Percentiles rank a stretch among this genome's conserved stretches.
These are phyloP conservation scores for Fusarium ambrosium DNA, from an alignment of 2,329 filamentous ascomycete species.

Conservation along the genomic window DNA sequence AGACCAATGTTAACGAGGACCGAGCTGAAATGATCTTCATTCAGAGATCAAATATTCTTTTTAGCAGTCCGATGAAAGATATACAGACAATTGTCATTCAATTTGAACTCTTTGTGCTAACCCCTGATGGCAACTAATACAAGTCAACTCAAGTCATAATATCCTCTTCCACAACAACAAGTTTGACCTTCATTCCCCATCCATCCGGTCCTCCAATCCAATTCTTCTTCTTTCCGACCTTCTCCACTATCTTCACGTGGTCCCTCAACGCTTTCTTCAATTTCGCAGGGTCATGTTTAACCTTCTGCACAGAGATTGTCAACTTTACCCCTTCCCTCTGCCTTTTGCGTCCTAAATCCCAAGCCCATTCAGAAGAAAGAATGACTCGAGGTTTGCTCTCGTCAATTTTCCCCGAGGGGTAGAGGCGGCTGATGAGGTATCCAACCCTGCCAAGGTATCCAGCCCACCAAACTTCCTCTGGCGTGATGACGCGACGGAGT, in stretches of 20 bases:
- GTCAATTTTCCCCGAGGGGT: constrained; percentile 69
- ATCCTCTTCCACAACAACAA: constrained; percentile 51
- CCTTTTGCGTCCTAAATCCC: constrained; percentile 55
- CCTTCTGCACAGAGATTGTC: constrained; percentile 57
- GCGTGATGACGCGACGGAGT: constrained; percentile 66
- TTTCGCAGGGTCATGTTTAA: constrained; percentile 54
- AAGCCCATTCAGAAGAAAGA: constrained; percentile 58
- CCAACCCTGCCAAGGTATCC: constrained; percentile 73
- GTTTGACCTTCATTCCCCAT: constrained; percentile 56
- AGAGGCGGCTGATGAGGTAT: constrained; percentile 68
- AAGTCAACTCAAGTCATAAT: constrained; percentile 35
- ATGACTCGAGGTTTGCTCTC: constrained; percentile 55
- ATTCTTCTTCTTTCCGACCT: constrained; percentile 72
- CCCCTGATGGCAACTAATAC: not conserved
- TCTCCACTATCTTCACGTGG: constrained; percentile 60
- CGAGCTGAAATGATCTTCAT: no score
- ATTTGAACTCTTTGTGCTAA: no score
- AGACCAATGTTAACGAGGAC: no score
- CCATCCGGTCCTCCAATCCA: constrained; percentile 54
- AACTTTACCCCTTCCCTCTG: constrained; percentile 59
- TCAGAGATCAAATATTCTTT: no score
- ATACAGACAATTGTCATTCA: not conserved
- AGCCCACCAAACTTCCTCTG: constrained; percentile 73
- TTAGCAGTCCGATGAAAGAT: no score
- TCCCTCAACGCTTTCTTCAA: constrained; percentile 57